phyloP scores from a whole-genome alignment of 495 filamentous ascomycete species.

The Aspergillus olivimuriae region DNA sequence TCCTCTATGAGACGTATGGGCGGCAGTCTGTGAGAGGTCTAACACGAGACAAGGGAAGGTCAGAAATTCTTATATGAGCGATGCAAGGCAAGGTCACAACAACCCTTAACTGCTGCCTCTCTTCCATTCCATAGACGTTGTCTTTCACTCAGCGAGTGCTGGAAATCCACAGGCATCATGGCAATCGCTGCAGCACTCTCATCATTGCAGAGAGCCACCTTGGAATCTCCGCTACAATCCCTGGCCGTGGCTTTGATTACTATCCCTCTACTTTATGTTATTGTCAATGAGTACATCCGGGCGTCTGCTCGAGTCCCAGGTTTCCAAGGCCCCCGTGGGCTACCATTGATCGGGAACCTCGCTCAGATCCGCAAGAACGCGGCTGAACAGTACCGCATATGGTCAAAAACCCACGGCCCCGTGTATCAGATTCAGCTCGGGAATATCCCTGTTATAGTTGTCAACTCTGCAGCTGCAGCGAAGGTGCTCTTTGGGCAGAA shows the following conservation, averaged over 20 bases:
- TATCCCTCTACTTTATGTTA: slow-evolving; percentile 37
- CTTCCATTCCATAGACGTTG: too few relatives aligned
- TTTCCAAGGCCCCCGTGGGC: slow-evolving; percentile 48
- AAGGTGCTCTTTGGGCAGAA: slow-evolving; percentile 54
- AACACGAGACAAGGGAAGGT: neutral
- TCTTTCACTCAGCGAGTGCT: too few relatives aligned
- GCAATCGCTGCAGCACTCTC: slow-evolving; percentile 23
- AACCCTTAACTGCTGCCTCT: too few relatives aligned
- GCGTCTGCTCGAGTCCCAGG: slow-evolving; percentile 41
- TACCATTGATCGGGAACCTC: slow-evolving; percentile 60
- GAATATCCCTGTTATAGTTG: slow-evolving; percentile 54
- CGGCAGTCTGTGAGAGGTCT: neutral
- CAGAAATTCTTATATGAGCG: too few relatives aligned
- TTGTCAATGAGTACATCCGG: slow-evolving; percentile 49
- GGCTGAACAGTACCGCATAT: slow-evolving; percentile 53
- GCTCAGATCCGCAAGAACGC: slow-evolving; percentile 53
- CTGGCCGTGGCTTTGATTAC: slow-evolving; percentile 20
- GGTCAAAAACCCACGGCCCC: slow-evolving; percentile 50
- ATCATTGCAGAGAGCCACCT: slow-evolving; percentile 15
- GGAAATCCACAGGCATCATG: slow-evolving; percentile 16
- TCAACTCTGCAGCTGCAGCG: slow-evolving; percentile 51
- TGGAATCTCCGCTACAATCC: slow-evolving; percentile 23
- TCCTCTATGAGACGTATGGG: slow-evolving; percentile 4
- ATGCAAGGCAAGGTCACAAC: too few relatives aligned
- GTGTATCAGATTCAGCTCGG: slow-evolving; percentile 63